Evolutionary conservation across 805 yeast species (phyloP), one percentile per base, ranked within the genome.

Genomic region (Candida qinlingensis): DNA sequence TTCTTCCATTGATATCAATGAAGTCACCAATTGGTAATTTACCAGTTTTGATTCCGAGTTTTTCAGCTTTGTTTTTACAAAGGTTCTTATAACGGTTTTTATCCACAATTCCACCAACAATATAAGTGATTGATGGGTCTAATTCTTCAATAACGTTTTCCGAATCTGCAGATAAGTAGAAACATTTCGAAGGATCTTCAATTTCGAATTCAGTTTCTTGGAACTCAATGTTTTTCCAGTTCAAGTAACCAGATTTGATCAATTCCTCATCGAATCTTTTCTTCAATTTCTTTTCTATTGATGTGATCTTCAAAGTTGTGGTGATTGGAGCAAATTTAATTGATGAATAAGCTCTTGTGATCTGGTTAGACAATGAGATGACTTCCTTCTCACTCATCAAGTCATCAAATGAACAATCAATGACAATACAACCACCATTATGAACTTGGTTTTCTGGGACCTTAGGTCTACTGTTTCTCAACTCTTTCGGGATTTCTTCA

Each of bases 71-170:
- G 54, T 85, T 76, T 42, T 79, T 74, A 64, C 99, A 92, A 34
- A 92, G 66, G 53, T 75, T 73, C 66, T 88, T 87, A 69, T 90
- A 84, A 57, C 98, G 77, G 51, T 95, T 95, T 65, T 92, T 92
- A 65, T 92, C 99, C 3, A 92, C 98, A 48, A 92, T 92, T 0
- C 98, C 99, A 8, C 99, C 99, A 44, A 92, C 81, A 39, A 92
- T 80, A 57, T 92, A 92, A 0, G 95, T 87, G 62, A 75, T 72
- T 3, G 84, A 87, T 5, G 81, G 79, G 52, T 83, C 81, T 46
- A 92, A 70, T 28, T 72, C 77, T 9, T 76, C 79, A 35, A 94
- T 59, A 26, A 73, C 79, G 7, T 84, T 85, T 7, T 83, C 86
- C 0, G 97, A 84, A 59, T 92, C 99, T 0, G 97, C 95, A 0